Evolutionary conservation across 2,329 filamentous ascomycete species (phyloP).

Genomic region (Colletotrichum musicola): DNA sequence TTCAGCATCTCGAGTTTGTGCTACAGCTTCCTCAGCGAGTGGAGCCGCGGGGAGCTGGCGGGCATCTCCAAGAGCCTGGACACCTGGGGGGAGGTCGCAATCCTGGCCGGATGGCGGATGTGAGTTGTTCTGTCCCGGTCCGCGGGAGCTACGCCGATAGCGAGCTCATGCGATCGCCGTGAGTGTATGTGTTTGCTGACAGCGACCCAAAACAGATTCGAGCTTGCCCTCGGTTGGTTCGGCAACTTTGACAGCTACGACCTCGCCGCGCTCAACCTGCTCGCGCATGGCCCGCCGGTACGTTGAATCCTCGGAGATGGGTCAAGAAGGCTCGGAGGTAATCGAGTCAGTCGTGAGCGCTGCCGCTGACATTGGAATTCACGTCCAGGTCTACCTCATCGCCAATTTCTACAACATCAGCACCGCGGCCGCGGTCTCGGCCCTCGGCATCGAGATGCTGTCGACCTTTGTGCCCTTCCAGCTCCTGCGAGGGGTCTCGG

Average conservation of each 20-base stretch:
- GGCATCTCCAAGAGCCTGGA: constrained; percentile 74
- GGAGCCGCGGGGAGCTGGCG: constrained; percentile 75
- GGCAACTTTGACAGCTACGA: constrained; percentile 80
- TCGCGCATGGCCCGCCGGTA: constrained; percentile 81
- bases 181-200: constrained; percentile 20
- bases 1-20: constrained; percentile 74
- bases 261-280: constrained; percentile 72
- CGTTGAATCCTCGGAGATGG: constrained; percentile 45
- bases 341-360: neutral
- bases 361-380: constrained; percentile 10
- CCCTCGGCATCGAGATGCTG: constrained; percentile 75
- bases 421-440: constrained; percentile 69
- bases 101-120: constrained; percentile 67
- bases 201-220: constrained; percentile 74
- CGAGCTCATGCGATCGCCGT: neutral
- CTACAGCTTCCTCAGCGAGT: constrained; percentile 71
- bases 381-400: constrained; percentile 75
- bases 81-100: constrained; percentile 71
- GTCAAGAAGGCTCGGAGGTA: neutral
- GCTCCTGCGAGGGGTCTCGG: constrained; percentile 77
- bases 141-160: neutral
- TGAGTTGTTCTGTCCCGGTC: constrained; percentile 52
- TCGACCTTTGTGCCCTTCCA: constrained; percentile 80
- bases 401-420: constrained; percentile 81
- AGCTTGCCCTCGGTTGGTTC: constrained; percentile 81